Base-by-base conservation (phyloP, 768 basidiomycete species). In the Suillus subalutaceus region DNA sequence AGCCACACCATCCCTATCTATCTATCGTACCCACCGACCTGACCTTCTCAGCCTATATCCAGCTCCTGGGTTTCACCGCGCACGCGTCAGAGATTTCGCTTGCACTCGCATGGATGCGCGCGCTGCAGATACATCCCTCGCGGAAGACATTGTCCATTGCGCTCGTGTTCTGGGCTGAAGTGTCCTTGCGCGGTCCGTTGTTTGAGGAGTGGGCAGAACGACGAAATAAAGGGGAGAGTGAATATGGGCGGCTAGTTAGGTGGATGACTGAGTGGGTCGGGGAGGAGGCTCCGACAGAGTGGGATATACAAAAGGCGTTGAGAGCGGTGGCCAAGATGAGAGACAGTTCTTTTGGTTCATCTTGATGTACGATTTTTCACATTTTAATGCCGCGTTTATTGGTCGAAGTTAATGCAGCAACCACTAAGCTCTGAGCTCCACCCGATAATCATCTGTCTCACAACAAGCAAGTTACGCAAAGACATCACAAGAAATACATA, bases 31-130 rank as follows among this genome's bases (percentile, higher is more conserved):
- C 87, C 6, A 84, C 80, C 63, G 85, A 85, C 69, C 72, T 71
- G 38, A 82, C 84, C 20, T 93, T 86, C 67, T 80, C 82, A 32
- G 73, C 86, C 15, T 89, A 90, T 66, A 80, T 93, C n/a, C 71
- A 82, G 61, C 79, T 93, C 4, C 81, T 93, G 8, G 89, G 87
- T 1, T 73, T 84, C 5, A 79, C 80, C 40, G 77, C 79, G 1
- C 79, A 80, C 2, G 80, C 84, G 10, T 72, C 77, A 0, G 90
- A 93, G 74, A 88, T 95, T 37, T 89, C 92, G 0, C 80, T 85
- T 15, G 80, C 81, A 15, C 74, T 95, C 1, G 86, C 85, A 23
- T 94, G 94, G 92, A 93, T 93, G 92, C 83, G 84, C 8, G 80
- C 79, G 18, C 69, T 93, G 46, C 75, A 75, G 0, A 77, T 94